A percentile compares a stretch with the other conserved stretches of the same genome.
Evolutionary conservation across 2,329 filamentous ascomycete genomes (phyloP).

Genomic region (Alternaria triticimaculans): DNA sequence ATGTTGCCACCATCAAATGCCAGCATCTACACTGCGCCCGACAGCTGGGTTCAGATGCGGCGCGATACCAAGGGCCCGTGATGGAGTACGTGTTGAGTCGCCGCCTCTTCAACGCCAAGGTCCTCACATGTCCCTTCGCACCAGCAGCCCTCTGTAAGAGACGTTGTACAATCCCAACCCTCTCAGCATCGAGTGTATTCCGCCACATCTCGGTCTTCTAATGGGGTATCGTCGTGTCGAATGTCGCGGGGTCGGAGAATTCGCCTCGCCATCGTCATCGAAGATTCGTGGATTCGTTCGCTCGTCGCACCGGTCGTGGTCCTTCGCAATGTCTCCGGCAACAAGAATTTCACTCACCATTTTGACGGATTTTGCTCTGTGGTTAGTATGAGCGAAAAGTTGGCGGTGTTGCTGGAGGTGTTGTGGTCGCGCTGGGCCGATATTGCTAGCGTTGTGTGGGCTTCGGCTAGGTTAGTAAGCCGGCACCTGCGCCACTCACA

Average conservation of each 20-base stretch:
- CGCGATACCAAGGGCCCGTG: background rate
- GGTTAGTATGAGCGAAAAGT: constrained; percentile 44
- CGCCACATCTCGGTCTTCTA: background rate
- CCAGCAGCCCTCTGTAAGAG: background rate
- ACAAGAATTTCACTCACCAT: constrained; percentile 43
- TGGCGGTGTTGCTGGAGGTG: constrained; percentile 43
- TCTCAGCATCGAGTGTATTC: background rate
- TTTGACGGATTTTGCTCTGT: constrained; percentile 49
- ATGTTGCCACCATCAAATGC: background rate
- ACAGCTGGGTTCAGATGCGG: background rate
- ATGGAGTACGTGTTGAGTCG: background rate
- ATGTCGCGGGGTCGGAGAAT: constrained; percentile 17
- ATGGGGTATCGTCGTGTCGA: background rate
- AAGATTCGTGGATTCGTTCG: constrained; percentile 24
- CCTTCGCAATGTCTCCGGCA: background rate
- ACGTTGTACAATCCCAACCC: background rate
- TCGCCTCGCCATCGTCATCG: constrained; percentile 32
- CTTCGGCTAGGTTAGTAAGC: constrained; percentile 42
- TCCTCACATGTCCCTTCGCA: background rate
- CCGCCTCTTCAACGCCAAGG: background rate
- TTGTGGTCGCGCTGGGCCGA: constrained; percentile 24
- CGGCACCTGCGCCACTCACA: constrained; percentile 11
- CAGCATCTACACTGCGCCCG: background rate
- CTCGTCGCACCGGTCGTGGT: constrained; percentile 34
- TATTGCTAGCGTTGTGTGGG: constrained; percentile 42